phyloP scores from a whole-genome alignment of 768 basidiomycete species.

The Exsudoporus frostii region DNA sequence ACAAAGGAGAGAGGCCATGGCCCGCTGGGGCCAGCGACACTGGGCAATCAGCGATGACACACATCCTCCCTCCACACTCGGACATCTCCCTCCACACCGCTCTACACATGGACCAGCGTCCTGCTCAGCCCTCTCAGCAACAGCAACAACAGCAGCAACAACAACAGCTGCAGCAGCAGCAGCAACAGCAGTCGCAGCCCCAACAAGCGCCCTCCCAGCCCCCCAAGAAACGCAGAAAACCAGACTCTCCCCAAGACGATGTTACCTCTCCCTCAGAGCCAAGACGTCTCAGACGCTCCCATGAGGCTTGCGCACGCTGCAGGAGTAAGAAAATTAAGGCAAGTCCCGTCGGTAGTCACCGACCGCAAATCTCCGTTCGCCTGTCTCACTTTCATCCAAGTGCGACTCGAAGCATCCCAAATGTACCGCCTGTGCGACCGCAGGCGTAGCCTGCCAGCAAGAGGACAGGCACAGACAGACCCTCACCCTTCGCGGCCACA shows the following conservation, averaged over 20 bases:
- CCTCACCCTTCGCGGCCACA: conserved; percentile 79
- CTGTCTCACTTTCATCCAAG: conserved; percentile 45
- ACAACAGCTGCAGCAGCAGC: conserved; percentile 34
- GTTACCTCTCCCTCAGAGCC: conserved; percentile 60
- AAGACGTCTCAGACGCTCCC: conserved; percentile 78
- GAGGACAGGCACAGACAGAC: conserved; percentile 88
- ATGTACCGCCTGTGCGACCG: conserved; percentile 81
- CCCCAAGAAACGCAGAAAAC: conserved; percentile 59
- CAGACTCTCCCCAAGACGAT: conserved; percentile 55
- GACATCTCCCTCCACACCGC: conserved; percentile 57
- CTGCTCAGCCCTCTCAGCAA: conserved; percentile 41
- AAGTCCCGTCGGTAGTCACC: conserved; percentile 63
- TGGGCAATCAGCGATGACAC: conserved; percentile 39
- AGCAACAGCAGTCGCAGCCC: conserved; percentile 23
- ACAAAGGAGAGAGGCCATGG: conserved; percentile 24
- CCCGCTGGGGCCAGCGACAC: conserved; percentile 7
- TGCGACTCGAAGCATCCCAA: conserved; percentile 89
- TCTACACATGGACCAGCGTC: conserved; percentile 66
- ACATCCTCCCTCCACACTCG: conserved; percentile 45
- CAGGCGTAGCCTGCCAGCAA: conserved; percentile 77
- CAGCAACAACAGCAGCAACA: conserved; percentile 26
- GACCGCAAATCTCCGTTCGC: conserved; percentile 78
- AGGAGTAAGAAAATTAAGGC: conserved; percentile 97
- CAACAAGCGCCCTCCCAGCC: conserved; percentile 36
- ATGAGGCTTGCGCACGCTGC: conserved; percentile 90